Conservation (phyloP, 2,329 filamentous ascomycete species). For the Chaetoscypha palmicola region DNA sequence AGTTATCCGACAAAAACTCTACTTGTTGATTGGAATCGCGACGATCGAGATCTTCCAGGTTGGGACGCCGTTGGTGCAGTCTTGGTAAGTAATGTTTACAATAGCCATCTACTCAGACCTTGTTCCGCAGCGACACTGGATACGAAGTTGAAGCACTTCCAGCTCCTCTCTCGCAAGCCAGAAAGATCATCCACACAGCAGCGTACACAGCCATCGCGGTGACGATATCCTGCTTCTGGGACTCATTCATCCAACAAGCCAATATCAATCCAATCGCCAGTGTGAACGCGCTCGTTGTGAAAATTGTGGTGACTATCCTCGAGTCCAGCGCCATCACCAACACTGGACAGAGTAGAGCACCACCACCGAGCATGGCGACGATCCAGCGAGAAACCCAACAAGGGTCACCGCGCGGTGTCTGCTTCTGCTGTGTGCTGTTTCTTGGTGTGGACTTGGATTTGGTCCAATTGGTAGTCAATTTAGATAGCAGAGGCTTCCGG, state of each 20-base stretch:
- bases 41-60: too few relatives aligned
- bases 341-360: neutral
- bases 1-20: too few relatives aligned
- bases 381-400: neutral
- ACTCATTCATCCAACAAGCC: slow-evolving; percentile 2
- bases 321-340: slow-evolving; percentile 1
- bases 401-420: neutral
- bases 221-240: slow-evolving; percentile 1
- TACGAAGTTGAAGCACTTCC: too few relatives aligned
- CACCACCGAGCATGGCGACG: slow-evolving; percentile 1
- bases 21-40: too few relatives aligned
- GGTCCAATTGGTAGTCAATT: neutral
- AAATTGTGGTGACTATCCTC: neutral
- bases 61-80: too few relatives aligned
- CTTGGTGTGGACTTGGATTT: neutral
- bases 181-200: slow-evolving; percentile 3
- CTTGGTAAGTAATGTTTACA: too few relatives aligned
- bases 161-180: neutral
- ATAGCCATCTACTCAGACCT: too few relatives aligned
- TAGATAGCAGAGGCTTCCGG: neutral
- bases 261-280: slow-evolving; percentile 5
- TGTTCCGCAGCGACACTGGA: too few relatives aligned
- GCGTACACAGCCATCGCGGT: neutral
- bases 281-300: slow-evolving; percentile 4
- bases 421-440: neutral